Base-by-base conservation (phyloP, 2,329 filamentous ascomycete species). In the Alternaria sp. region DNA sequence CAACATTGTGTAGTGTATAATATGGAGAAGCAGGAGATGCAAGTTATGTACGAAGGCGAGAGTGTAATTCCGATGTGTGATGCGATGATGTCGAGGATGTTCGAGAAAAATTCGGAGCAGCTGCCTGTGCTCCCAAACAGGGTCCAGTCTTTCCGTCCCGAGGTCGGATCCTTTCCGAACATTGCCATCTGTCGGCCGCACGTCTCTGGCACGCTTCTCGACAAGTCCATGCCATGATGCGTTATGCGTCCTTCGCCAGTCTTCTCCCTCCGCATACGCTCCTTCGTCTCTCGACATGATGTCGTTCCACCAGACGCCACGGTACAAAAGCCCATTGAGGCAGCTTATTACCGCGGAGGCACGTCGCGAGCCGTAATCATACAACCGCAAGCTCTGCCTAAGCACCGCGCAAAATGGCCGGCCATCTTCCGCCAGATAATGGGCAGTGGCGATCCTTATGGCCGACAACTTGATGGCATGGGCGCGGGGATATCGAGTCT, bases 401-500 rank as follows among this genome's bases (percentile, higher is more conserved):
- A 54, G 0, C 71, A 84, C 49, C 78, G 75, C 30, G 63, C 68
- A 28, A 69, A 80, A 65, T 88, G 86, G 85, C 77, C 80, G 4
- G 69, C 80, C 0, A 85, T 91, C 18, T 87, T 91, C 62, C 82
- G 83, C 20, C 80, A 84, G 50, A 49, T 70, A 6, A 88, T 92
- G 76, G 89, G 89, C 32, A 87, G 86, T 4, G 89, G 88, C 0
- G 91, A 93, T 67, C 81, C 84, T 0, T 84, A 89, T 74, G 89
- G 87, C 0, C 85, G 91, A 0, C 91, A 93, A 76, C 86, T 93
- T 1, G 85, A 93, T 73, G 90, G 90, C 9, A 84, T 92, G 77
- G 90, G 90, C 3, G 89, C 87, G 0, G 90, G 90, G 4, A 82
- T 90, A 57, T 91, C 89, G 10, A 89, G 86, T 44, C 85, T 91